Conservation (phyloP, 176 grass and related monocot species). For the Oropetium thomaeum region DNA sequence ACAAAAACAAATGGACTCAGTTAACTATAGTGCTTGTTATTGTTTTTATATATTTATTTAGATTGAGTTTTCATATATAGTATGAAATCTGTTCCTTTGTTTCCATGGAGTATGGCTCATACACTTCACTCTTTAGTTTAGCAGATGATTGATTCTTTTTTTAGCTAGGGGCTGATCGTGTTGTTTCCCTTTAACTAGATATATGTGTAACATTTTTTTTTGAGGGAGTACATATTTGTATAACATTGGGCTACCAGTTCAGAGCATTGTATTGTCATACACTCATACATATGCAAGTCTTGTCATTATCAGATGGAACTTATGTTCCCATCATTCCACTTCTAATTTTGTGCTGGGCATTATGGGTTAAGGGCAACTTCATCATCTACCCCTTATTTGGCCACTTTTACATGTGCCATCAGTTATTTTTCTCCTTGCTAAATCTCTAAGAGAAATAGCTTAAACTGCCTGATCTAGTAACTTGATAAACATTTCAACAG, state of each 20-base stretch:
- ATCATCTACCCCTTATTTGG: not conserved
- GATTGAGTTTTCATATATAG: not conserved
- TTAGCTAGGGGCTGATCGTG: not conserved
- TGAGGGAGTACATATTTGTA: not conserved
- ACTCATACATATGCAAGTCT: not conserved
- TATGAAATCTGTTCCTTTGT: not conserved
- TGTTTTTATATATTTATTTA: constrained; percentile 2
- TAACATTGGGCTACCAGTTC: not conserved
- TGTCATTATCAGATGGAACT: not conserved
- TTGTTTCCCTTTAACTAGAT: no score
- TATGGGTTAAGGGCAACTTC: not conserved
- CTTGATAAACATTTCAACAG: not conserved
- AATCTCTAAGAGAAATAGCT: not conserved
- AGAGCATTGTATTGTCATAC: not conserved
- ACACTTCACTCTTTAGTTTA: not conserved
- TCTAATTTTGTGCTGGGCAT: not conserved
- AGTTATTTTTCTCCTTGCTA: not conserved
- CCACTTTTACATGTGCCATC: no score
- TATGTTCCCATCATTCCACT: not conserved
- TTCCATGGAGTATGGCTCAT: not conserved
- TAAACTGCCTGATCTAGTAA: not conserved
- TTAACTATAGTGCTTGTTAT: not conserved
- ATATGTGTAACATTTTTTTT: no score
- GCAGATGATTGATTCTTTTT: not conserved
- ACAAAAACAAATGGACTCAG: not conserved